phyloP scores from a whole-genome alignment of 2,329 filamentous ascomycete genomes.

The Cladophialophora immunda region DNA sequence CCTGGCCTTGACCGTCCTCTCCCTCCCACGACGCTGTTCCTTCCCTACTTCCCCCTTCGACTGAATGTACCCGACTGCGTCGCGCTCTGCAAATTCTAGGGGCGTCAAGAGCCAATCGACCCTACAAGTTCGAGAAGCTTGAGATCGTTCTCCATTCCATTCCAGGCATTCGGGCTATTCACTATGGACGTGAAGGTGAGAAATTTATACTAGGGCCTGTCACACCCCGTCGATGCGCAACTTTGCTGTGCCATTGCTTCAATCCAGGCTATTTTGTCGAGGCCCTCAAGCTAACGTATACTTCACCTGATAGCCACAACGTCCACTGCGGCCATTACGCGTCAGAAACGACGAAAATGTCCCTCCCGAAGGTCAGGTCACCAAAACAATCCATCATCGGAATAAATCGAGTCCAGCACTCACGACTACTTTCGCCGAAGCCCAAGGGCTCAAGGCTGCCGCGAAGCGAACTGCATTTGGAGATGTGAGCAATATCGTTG shows the following conservation, averaged over 20 bases:
- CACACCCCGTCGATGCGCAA: background rate
- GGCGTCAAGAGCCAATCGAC: slow-evolving; percentile 17
- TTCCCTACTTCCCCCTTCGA: slow-evolving; percentile 26
- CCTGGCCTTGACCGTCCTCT: slow-evolving; percentile 34
- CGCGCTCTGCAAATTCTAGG: slow-evolving; percentile 28
- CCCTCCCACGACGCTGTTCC: slow-evolving; percentile 14
- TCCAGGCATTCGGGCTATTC: slow-evolving; percentile 18
- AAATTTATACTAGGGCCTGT: slow-evolving; percentile 18
- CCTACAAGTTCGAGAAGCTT: background rate
- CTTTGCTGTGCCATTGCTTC: background rate
- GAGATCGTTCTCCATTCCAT: slow-evolving; percentile 1
- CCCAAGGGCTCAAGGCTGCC: slow-evolving; percentile 67
- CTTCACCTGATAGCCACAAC: slow-evolving; percentile 69
- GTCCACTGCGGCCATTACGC: slow-evolving; percentile 67
- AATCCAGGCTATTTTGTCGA: no score
- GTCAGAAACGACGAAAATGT: slow-evolving; percentile 76
- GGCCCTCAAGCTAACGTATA: slow-evolving; percentile 38
- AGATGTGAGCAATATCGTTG: slow-evolving; percentile 77
- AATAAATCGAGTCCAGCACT: slow-evolving; percentile 79
- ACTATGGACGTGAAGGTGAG: slow-evolving; percentile 60
- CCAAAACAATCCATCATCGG: slow-evolving; percentile 75
- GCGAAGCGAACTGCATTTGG: slow-evolving; percentile 82
- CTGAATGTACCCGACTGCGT: slow-evolving; percentile 25
- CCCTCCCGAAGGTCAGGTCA: slow-evolving; percentile 54
- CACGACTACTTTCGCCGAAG: slow-evolving; percentile 60